A percentile compares a stretch with the other conserved stretches of the same genome.
phyloP scores from a whole-genome alignment of 2,329 filamentous ascomycete genomes.

The Fusarium caatingaense region DNA sequence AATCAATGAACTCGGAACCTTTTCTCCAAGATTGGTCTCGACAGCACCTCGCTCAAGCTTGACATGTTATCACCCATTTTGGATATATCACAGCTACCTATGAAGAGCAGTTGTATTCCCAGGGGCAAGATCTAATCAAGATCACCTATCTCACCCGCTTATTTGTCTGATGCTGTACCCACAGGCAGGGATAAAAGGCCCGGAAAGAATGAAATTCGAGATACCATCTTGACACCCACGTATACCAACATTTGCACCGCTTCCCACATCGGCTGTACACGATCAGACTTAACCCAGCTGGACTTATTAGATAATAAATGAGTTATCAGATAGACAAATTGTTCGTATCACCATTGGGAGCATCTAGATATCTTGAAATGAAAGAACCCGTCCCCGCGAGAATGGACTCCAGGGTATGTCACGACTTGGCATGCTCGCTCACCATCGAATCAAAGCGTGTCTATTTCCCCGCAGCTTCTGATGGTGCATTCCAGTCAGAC shows the following conservation, averaged over 20 bases:
- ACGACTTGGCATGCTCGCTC: neutral
- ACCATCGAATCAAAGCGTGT: neutral
- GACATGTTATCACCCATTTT: neutral
- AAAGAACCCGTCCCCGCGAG: neutral
- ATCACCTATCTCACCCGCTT: neutral
- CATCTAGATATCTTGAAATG: neutral
- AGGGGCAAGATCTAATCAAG: neutral
- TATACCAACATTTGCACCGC: fast-evolving
- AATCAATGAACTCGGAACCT: neutral
- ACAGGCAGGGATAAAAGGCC: neutral
- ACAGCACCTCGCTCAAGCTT: too few species aligned
- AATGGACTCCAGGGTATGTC: neutral
- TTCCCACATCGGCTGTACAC: too few species aligned
- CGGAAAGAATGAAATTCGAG: neutral
- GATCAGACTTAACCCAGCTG: fast-evolving
- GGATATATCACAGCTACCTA: neutral
- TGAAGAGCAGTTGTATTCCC: neutral
- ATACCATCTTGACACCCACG: fast-evolving
- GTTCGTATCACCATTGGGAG: fast-evolving
- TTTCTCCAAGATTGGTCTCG: too few species aligned
- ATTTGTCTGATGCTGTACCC: neutral
- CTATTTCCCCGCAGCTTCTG: neutral
- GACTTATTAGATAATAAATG: fast-evolving
- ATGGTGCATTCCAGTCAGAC: neutral
- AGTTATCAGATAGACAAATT: neutral